These are phyloP conservation scores for Naganishia albida DNA, from an alignment of 1,284 basidiomycete genomes.

Conservation along the genomic window DNA sequence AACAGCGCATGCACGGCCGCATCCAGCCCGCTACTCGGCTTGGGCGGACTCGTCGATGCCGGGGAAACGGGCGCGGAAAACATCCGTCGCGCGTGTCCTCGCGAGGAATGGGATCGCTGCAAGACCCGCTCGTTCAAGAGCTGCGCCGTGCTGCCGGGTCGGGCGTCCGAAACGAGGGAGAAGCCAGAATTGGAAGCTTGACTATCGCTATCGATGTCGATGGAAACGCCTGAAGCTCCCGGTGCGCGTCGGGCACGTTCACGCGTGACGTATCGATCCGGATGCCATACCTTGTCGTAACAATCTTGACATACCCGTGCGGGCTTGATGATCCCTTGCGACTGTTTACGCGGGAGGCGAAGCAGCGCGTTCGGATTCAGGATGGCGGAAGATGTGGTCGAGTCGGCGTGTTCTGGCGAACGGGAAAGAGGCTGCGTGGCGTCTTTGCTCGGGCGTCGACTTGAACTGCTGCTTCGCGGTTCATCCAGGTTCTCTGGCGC, in stretches of 20 bases:
- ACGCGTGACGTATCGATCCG: slow-evolving; percentile 7
- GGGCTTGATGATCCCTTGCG: slow-evolving; percentile 9
- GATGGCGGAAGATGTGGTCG: neutral
- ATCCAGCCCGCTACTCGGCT: slow-evolving; percentile 1
- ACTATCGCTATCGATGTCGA: slow-evolving; percentile 24
- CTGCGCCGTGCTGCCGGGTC: slow-evolving; percentile 6
- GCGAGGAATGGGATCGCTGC: slow-evolving; percentile 5
- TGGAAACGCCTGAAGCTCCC: neutral
- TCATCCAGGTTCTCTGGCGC: slow-evolving; percentile 13
- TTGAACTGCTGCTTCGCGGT: slow-evolving; percentile 2
- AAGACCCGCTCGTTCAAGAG: slow-evolving; percentile 19
- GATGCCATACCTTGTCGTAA: slow-evolving; percentile 25
- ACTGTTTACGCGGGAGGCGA: slow-evolving; percentile 1
- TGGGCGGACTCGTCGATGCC: slow-evolving; percentile 25
- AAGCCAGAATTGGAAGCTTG: slow-evolving; percentile 20
- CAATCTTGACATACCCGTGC: slow-evolving; percentile 28
- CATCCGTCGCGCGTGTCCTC: slow-evolving; percentile 9
- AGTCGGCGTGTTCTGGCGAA: neutral
- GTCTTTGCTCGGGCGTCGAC: slow-evolving; percentile 7
- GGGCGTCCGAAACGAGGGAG: slow-evolving; percentile 10
- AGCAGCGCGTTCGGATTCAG: neutral
- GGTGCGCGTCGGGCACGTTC: slow-evolving; percentile 22
- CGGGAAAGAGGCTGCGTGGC: neutral
- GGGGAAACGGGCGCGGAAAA: slow-evolving; percentile 31
- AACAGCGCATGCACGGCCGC: slow-evolving; percentile 6